Conservation (phyloP, 2,329 filamentous ascomycete genomes). For the Exophiala aquamarina region DNA sequence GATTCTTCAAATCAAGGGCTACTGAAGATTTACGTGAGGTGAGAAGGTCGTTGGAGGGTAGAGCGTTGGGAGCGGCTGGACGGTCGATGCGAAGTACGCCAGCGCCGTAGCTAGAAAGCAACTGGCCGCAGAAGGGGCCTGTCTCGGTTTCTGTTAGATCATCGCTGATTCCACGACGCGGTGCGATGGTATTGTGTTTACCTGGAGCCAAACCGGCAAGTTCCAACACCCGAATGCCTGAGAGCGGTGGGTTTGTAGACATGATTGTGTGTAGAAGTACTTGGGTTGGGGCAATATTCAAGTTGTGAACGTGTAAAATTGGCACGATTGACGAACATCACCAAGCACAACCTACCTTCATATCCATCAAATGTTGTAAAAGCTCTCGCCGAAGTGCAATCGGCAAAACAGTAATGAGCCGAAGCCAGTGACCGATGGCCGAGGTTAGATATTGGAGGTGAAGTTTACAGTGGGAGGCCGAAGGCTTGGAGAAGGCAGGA, state of each 20-base stretch:
- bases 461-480: too few relatives aligned
- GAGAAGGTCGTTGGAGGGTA: slow-evolving; percentile 68
- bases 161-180: too few relatives aligned
- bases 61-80: slow-evolving; percentile 40
- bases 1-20: slow-evolving; percentile 77
- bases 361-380: too few relatives aligned
- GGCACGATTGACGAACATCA: too few relatives aligned
- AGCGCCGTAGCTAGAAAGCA: slow-evolving; percentile 87
- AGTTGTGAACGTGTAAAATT: too few relatives aligned
- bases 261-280: slow-evolving; percentile 15
- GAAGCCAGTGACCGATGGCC: too few relatives aligned
- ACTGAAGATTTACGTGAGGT: slow-evolving; percentile 78
- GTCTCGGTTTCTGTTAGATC: background rate
- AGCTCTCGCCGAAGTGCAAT: too few relatives aligned
- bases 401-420: too few relatives aligned
- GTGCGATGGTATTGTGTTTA: slow-evolving; percentile 37
- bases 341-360: too few relatives aligned
- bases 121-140: slow-evolving; percentile 86
- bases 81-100: slow-evolving; percentile 84
- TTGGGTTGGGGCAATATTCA: too few relatives aligned
- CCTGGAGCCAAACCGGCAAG: slow-evolving; percentile 67
- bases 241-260: slow-evolving; percentile 44
- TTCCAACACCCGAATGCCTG: slow-evolving; percentile 63
- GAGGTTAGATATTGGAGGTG: too few relatives aligned
- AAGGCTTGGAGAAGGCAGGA: too few relatives aligned